These are phyloP conservation scores for Euryodendron excelsum DNA, from an alignment of 148 eudicot genomes.

Conservation along the genomic window DNA sequence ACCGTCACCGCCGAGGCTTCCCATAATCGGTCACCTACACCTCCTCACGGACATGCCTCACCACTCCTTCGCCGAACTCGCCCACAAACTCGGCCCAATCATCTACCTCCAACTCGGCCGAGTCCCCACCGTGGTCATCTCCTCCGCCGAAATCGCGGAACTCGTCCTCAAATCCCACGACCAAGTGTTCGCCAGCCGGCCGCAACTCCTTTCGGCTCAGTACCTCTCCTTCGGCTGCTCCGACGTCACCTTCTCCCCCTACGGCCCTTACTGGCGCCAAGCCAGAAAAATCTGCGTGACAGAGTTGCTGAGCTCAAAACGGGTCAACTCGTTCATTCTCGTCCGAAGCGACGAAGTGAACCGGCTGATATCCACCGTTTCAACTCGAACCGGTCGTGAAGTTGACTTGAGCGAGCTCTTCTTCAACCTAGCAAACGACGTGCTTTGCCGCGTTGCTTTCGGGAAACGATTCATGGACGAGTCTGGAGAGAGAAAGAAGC, in stretches of 20 bases:
- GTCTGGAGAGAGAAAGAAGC: conserved; percentile 9
- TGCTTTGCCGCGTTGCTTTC: conserved; percentile 54
- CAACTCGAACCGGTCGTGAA: conserved; percentile 10
- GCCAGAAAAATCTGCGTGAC: conserved; percentile 50
- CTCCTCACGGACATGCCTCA: conserved; percentile 43
- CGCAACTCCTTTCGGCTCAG: conserved; percentile 41
- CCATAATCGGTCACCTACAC: conserved; percentile 46
- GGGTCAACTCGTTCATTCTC: conserved; percentile 42
- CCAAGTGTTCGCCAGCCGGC: conserved; percentile 37
- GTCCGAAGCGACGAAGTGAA: conserved; percentile 41
- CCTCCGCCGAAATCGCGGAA: conserved; percentile 35
- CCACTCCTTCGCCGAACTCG: conserved; percentile 27
- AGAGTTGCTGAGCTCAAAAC: conserved; percentile 46
- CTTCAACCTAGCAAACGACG: conserved; percentile 43
- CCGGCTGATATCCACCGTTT: conserved; percentile 24
- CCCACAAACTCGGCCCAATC: conserved; percentile 34
- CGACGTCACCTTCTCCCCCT: conserved; percentile 53
- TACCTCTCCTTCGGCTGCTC: conserved; percentile 51
- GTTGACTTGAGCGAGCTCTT: conserved; percentile 37
- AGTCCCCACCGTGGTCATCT: conserved; percentile 31
- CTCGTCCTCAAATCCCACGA: conserved; percentile 48
- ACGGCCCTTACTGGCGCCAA: conserved; percentile 68
- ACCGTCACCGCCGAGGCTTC: conserved; percentile 44
- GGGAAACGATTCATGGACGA: conserved; percentile 46
- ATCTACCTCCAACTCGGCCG: conserved; percentile 37